Base-by-base conservation (phyloP, 2,329 filamentous ascomycete species). In the Xylariaceae sp. region DNA sequence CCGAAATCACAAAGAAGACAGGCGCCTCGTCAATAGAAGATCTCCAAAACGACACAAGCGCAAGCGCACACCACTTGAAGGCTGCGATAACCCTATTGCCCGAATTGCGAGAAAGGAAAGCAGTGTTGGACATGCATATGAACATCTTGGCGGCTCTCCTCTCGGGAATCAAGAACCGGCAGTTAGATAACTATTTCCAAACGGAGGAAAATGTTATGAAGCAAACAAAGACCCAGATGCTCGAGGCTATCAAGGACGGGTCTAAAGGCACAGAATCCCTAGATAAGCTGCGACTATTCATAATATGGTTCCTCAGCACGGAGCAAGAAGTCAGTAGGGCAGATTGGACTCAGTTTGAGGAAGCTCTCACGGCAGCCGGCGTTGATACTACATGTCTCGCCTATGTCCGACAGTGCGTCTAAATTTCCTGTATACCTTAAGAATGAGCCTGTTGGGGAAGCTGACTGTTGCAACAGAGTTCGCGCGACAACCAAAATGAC, bases 71-170 rank as follows among this genome's bases (percentile, higher is more conserved):
- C 65, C 94, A 99, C 71, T 81, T 99, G 39, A 99, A 97, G 74
- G 91, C 92, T 3, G 95, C 93, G 10, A 96, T 99, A 64, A 96
- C 93, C 0, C 77, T 96, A 18, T 79, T 99, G 11, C 95, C 94
- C 0, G 93, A 97, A 71, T 80, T 99, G 61, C 82, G 92, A 59
- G 94, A 97, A 72, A 86, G 94, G 54, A 99, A 99, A 71, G 86
- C 87, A n/a, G 83, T 88, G 16, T 82, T 99, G 4, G 94, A 97
- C 69, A 97, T 97, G 89, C 94, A 99, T 72, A 99, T 99, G 94
- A 97, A 96, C 70, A 96, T 97, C 54, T 81, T 95, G 3, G 93
- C 92, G 1, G 90, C 91, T 1, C 71, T 86, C 3, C 68, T 86
- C 33, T 80, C 77, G 0, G 92, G 92, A 1, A 96, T 97, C 72